phyloP scores from a whole-genome alignment of 495 filamentous ascomycete genomes.

The Xylaria flabelliformis region DNA sequence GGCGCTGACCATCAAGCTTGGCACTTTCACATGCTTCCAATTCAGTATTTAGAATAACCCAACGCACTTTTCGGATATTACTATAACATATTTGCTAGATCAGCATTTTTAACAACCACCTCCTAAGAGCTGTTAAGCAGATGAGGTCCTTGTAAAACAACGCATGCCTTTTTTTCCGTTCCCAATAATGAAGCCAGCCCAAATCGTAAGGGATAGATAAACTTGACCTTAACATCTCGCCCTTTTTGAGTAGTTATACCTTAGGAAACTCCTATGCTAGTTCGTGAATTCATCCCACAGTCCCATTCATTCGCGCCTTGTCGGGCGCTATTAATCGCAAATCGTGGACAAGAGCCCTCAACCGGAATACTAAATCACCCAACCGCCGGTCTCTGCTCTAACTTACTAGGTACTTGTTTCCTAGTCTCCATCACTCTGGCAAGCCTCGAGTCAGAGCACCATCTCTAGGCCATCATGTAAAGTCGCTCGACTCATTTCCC shows the following conservation, averaged over 20 bases:
- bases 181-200: neutral
- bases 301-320: neutral
- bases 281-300: neutral
- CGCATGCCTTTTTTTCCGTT: neutral
- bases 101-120: too few relatives aligned
- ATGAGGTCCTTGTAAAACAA: neutral
- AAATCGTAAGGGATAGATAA: neutral
- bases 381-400: neutral
- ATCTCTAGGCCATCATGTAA: neutral
- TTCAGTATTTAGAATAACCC: neutral
- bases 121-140: neutral
- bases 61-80: neutral
- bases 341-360: neutral
- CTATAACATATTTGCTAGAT: too few relatives aligned
- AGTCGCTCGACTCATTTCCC: neutral
- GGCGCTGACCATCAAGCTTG: slow-evolving; percentile 20
- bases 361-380: neutral
- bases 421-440: neutral
- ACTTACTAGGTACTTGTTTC: neutral
- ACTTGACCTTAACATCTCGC: neutral
- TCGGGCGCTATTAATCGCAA: neutral
- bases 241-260: neutral
- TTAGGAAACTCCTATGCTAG: neutral
- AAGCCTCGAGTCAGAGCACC: neutral
- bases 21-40: slow-evolving; percentile 31